A percentile compares a stretch with the other conserved stretches of the same genome.
Conservation (phyloP, 345 rosid species). For the Pugionium dolabratum region DNA sequence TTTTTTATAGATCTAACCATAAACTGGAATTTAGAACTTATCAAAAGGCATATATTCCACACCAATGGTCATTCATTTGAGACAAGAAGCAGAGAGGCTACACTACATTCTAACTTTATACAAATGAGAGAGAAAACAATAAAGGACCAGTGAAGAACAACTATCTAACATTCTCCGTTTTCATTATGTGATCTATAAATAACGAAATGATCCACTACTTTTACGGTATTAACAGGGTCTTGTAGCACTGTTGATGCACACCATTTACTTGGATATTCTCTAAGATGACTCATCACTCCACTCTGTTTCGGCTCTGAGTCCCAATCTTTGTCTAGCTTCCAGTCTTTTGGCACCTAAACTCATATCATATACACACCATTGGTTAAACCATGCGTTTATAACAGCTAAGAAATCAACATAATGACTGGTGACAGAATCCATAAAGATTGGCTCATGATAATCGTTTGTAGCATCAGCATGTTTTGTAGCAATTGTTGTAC, state of each 20-base stretch:
- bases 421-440: constrained; percentile 4
- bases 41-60: constrained; percentile 2
- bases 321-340: constrained; percentile 85
- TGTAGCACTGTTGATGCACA: constrained; percentile 56
- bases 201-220: constrained; percentile 71
- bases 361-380: constrained; percentile 3
- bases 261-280: constrained; percentile 83
- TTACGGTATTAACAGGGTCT: constrained; percentile 74
- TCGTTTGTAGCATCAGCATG: not conserved
- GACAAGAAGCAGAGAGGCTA: constrained; percentile 17
- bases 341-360: constrained; percentile 85
- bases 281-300: constrained; percentile 56
- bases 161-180: constrained; percentile 40
- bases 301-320: constrained; percentile 64
- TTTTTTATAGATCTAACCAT: not conserved
- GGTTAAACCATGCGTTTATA: constrained; percentile 13
- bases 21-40: not conserved
- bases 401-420: constrained; percentile 11
- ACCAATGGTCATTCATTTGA: constrained; percentile 18
- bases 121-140: constrained; percentile 19
- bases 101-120: constrained; percentile 35
- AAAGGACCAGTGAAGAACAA: constrained; percentile 44
- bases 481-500: not conserved
- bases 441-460: not conserved
- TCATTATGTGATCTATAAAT: constrained; percentile 47